Conservation (phyloP, 129 eudicot species). For the Daucus carota region DNA sequence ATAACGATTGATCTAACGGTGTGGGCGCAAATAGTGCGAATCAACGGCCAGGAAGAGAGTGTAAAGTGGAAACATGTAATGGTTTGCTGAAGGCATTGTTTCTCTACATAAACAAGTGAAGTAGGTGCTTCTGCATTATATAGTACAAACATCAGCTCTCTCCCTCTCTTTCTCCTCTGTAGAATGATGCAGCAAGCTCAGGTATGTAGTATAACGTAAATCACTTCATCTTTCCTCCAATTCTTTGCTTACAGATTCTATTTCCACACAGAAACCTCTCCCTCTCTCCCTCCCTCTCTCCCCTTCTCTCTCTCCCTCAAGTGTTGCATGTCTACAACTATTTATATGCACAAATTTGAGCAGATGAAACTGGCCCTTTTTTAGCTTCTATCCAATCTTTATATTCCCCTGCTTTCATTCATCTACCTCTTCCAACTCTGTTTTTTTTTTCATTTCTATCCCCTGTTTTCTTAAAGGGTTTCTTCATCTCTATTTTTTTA, state of each 20-base stretch:
- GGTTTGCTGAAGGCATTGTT: slow-evolving; percentile 1
- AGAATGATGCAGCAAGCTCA: neutral
- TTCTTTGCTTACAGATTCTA: neutral
- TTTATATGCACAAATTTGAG: neutral
- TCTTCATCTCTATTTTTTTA: neutral
- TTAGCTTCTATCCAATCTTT: neutral
- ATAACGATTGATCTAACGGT: neutral
- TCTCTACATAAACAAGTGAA: neutral
- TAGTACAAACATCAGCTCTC: neutral
- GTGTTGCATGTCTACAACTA: neutral
- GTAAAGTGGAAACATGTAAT: neutral
- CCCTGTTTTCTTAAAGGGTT: neutral
- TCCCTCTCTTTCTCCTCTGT: neutral
- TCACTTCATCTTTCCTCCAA: neutral
- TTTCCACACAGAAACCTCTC: slow-evolving; percentile 3
- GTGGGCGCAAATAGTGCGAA: neutral
- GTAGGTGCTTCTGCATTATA: neutral
- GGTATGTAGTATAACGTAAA: neutral
- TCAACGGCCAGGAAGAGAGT: neutral
- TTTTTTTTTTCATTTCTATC: neutral
- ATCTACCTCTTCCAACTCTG: neutral
- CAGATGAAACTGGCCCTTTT: neutral
- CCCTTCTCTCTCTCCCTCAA: neutral
- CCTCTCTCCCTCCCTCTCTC: neutral
- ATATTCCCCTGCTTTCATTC: neutral